Base-by-base conservation (phyloP, 2,329 filamentous ascomycete species). In the Blumeria hordei region DNA sequence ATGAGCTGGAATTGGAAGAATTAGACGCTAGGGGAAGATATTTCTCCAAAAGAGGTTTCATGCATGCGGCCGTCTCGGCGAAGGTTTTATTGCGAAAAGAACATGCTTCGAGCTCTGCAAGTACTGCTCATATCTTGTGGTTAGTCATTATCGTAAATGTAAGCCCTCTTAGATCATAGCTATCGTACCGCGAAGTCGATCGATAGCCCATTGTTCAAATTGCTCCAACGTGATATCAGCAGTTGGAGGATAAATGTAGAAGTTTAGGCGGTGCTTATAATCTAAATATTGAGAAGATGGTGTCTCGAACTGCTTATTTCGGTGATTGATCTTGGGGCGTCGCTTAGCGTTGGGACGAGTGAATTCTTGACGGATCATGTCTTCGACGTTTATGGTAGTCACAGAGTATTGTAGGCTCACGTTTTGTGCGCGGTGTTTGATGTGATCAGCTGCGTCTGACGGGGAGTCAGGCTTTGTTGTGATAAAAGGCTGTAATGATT, bases 121-220 rank as follows among this genome's bases (percentile, higher is more conserved):
- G 80, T 53, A 93, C 85, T 86, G 32, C 35, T n/a, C 34, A 16
- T n/a, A 41, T 55, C 41, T 36, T n/a, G 59, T 71, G 66, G 53
- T 68, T 14, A 54, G 41, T 54, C 9, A 21, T 16, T 21, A 49
- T 8, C 12, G 10, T 3, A n/a, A 18, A 8, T 28, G n/a, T 8
- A 18, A 16, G 1, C 12, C 14, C 9, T 16, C n/a, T 9, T 18
- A 12, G 11, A 39, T 6, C 12, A 6, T 35, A 60, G 33, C 61
- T 47, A 33, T 11, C 71, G 55, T 71, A 87, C 87, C 77, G 70
- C 87, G 82, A 60, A 98, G 68, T 56, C 92, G 76, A 64, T 94
- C 85, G 64, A 98, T 96, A 10, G 88, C 92, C 92, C 92, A 98
- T 75, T 94, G 88, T 67, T 98, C 92, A 64, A 98, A 98, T 66